Conservation (phyloP, 1,284 basidiomycete species). For the Albatrellus sp. region DNA sequence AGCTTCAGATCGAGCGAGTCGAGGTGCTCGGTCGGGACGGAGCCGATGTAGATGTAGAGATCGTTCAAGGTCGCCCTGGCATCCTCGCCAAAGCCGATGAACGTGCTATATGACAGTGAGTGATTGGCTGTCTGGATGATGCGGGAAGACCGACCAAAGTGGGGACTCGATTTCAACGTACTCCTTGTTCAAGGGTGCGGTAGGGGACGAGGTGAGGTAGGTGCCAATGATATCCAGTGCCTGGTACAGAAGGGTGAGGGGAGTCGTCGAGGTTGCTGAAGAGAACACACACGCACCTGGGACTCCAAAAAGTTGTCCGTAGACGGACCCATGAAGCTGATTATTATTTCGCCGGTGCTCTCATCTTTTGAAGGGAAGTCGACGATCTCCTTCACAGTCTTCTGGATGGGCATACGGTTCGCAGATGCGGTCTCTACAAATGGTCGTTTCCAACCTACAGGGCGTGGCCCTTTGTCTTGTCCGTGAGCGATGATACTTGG, state of each 20-base stretch:
- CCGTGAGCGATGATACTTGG: conserved; percentile 67
- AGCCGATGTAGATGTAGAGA: conserved; percentile 70
- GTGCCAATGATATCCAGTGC: conserved; percentile 79
- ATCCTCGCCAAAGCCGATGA: conserved; percentile 77
- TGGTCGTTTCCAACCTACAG: conserved; percentile 84
- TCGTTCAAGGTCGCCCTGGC: conserved; percentile 67
- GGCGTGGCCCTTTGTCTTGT: conserved; percentile 53
- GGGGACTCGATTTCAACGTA: conserved; percentile 90
- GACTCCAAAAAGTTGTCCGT: conserved; percentile 66
- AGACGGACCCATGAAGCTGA: conserved; percentile 74
- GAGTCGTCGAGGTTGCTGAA: conserved; percentile 1
- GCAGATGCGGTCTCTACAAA: conserved; percentile 85
- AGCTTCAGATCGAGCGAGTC: conserved; percentile 64
- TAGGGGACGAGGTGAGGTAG: conserved; percentile 85
- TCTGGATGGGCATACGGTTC: conserved; percentile 40
- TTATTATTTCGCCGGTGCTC: conserved; percentile 78
- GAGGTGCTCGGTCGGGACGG: conserved; percentile 76
- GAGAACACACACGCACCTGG: conserved; percentile 34
- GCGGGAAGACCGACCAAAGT: conserved; percentile 45
- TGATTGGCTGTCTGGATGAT: conserved; percentile 13
- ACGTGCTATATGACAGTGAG: conserved; percentile 36
- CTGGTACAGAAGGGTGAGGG: conserved; percentile 19
- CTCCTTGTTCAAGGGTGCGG: conserved; percentile 86
- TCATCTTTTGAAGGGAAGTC: conserved; percentile 99
- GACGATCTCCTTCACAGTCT: conserved; percentile 51